phyloP scores from a whole-genome alignment of 768 basidiomycete genomes.

The Mycena rebaudengoi region DNA sequence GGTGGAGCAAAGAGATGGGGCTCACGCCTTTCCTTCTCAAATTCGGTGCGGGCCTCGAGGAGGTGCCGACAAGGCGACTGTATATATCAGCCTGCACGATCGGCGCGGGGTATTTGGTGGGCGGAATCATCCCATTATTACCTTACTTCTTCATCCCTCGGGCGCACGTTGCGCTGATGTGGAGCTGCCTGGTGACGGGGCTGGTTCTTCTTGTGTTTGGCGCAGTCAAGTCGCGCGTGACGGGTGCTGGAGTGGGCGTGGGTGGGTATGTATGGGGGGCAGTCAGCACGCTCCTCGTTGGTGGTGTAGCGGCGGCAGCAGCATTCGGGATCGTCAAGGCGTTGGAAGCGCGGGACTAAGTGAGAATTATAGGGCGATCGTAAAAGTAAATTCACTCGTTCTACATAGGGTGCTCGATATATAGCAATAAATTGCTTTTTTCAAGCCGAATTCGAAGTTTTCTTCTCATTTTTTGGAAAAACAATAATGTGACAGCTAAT shows the following conservation, averaged over 20 bases:
- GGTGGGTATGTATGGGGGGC: constrained; percentile 89
- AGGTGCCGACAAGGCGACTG: constrained; percentile 83
- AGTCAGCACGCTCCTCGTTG: constrained; percentile 85
- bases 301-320: constrained; percentile 84
- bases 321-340: constrained; percentile 63
- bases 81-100: constrained; percentile 95
- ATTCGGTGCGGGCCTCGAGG: constrained; percentile 96
- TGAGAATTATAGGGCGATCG: too few relatives aligned
- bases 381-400: too few relatives aligned
- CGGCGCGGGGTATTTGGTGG: constrained; percentile 92
- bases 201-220: constrained; percentile 90
- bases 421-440: too few relatives aligned
- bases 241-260: constrained; percentile 74
- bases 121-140: constrained; percentile 91
- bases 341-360: too few relatives aligned
- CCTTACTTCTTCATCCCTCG: constrained; percentile 90
- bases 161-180: constrained; percentile 75
- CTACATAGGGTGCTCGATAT: too few relatives aligned
- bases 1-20: constrained; percentile 83
- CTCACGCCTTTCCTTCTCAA: constrained; percentile 94
- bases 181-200: constrained; percentile 84
- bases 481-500: too few relatives aligned
- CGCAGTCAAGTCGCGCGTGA: constrained; percentile 87
- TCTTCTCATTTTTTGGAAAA: too few relatives aligned
- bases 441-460: too few relatives aligned